These are phyloP conservation scores for Chloranthus sessilifolius DNA, from an alignment of 164 flowering plant species.

Conservation along the genomic window DNA sequence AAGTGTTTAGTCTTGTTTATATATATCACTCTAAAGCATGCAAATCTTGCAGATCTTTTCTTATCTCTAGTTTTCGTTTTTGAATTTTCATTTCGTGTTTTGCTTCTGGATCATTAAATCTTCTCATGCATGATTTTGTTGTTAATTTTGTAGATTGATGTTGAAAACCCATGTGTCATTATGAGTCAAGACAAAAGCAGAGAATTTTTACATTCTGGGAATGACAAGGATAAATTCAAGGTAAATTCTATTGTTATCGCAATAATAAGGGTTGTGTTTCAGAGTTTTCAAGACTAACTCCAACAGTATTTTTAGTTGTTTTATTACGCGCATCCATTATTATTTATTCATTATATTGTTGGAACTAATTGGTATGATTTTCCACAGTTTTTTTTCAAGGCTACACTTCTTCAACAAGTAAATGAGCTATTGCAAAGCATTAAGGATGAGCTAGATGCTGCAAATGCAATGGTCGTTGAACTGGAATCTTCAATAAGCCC, in stretches of 20 bases:
- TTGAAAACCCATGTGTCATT: slow-evolving; percentile 97
- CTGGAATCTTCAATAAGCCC: slow-evolving; percentile 68
- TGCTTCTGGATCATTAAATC: too few relatives aligned
- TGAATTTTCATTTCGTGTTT: too few relatives aligned
- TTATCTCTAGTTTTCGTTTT: too few relatives aligned
- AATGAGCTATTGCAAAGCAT: slow-evolving; percentile 57
- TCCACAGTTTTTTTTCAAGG: slow-evolving; percentile 97
- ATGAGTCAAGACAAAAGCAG: slow-evolving; percentile 99
- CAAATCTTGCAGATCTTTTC: too few relatives aligned
- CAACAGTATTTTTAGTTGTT: background rate
- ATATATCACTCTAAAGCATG: too few relatives aligned
- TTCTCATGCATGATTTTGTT: background rate
- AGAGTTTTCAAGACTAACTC: too few relatives aligned
- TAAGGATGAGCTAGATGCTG: slow-evolving; percentile 32
- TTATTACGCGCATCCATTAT: too few relatives aligned
- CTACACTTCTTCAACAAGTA: slow-evolving; percentile 92
- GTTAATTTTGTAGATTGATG: slow-evolving; percentile 74
- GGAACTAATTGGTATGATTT: too few relatives aligned
- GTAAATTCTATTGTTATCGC: slow-evolving; percentile 26
- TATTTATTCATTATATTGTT: too few relatives aligned
- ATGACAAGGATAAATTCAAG: slow-evolving; percentile 90
- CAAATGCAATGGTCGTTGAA: slow-evolving; percentile 47
- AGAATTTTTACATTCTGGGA: slow-evolving; percentile 97
- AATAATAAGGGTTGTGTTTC: too few relatives aligned
- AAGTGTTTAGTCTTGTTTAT: too few relatives aligned